Evolutionary conservation across 345 rosid species (phyloP).

Genomic region (Streptanthus diversifolius): DNA sequence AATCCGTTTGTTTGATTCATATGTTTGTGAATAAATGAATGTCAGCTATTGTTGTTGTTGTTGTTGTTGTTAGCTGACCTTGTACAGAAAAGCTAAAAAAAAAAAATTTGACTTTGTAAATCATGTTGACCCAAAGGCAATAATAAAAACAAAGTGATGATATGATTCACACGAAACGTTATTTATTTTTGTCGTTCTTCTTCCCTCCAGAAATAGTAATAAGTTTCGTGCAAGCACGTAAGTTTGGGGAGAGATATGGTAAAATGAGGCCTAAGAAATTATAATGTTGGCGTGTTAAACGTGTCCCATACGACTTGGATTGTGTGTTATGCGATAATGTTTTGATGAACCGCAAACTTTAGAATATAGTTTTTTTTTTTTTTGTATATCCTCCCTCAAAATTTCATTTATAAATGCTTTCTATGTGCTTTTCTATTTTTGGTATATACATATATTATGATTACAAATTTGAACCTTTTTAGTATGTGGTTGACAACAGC

Average conservation of each 20-base stretch:
- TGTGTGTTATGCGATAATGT: slow-evolving; percentile 22
- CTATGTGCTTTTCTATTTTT: neutral
- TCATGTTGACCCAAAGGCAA: slow-evolving; percentile 9
- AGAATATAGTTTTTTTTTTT: neutral
- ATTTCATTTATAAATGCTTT: neutral
- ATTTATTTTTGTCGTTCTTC: neutral
- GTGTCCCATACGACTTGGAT: slow-evolving; percentile 30
- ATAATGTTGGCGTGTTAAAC: slow-evolving; percentile 11
- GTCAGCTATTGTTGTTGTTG: slow-evolving; percentile 22
- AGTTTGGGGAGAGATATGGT: slow-evolving; percentile 22
- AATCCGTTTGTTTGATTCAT: slow-evolving; percentile 28
- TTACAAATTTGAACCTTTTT: neutral
- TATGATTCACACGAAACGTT: slow-evolving; percentile 30
- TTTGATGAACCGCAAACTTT: slow-evolving; percentile 11
- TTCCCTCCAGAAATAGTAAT: neutral
- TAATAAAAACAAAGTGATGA: slow-evolving; percentile 17
- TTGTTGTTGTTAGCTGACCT: slow-evolving; percentile 16
- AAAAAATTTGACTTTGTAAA: slow-evolving; percentile 30
- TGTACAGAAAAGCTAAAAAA: slow-evolving; percentile 33
- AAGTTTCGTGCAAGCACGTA: slow-evolving; percentile 29
- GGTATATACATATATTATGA: too few species aligned
- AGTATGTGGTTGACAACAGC: neutral
- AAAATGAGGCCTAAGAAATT: slow-evolving; percentile 8
- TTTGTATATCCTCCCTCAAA: slow-evolving; percentile 6
- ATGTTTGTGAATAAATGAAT: slow-evolving; percentile 33